A percentile compares a stretch with the other conserved stretches of the same genome.
Conservation (phyloP, 164 flowering plant genomes). For the Pachysandra terminalis region DNA sequence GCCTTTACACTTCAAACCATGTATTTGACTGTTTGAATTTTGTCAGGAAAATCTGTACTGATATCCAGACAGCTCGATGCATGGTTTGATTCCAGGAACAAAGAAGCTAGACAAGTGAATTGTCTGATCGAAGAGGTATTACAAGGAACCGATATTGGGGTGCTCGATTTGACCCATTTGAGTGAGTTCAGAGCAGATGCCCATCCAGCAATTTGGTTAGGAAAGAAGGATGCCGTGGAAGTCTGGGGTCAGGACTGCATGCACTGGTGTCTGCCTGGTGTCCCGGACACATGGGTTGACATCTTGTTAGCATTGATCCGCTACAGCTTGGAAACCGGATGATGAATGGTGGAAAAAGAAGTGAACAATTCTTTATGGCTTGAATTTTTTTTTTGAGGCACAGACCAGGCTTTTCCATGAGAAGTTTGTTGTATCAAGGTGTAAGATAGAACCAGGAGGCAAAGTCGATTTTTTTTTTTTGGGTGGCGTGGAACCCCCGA, state of each 20-base stretch:
- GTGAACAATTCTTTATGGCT: not conserved
- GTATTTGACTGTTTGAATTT: not conserved
- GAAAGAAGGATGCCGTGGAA: constrained; percentile 85
- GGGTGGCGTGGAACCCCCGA: too few species aligned
- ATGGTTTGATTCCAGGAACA: constrained; percentile 90
- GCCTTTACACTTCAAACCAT: not conserved
- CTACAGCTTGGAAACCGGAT: constrained; percentile 28
- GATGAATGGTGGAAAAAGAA: constrained; percentile 7
- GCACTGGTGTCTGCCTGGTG: constrained; percentile 99
- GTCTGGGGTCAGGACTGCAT: constrained; percentile 98
- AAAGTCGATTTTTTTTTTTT: not conserved
- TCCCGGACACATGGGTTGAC: constrained; percentile 96
- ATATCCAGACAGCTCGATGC: constrained; percentile 66
- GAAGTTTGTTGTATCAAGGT: not conserved
- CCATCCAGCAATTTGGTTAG: constrained; percentile 95
- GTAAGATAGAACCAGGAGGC: not conserved
- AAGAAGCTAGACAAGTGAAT: constrained; percentile 80
- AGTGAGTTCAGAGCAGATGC: constrained; percentile 98
- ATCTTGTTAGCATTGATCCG: constrained; percentile 54
- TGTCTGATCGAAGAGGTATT: constrained; percentile 46
- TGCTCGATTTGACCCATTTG: constrained; percentile 75
- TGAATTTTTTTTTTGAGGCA: not conserved
- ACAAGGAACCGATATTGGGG: constrained; percentile 47
- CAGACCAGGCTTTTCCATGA: not conserved
- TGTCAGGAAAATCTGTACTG: constrained; percentile 9